phyloP scores from a whole-genome alignment of 441 rosid genomes.

The Gossypium gossypioides region DNA sequence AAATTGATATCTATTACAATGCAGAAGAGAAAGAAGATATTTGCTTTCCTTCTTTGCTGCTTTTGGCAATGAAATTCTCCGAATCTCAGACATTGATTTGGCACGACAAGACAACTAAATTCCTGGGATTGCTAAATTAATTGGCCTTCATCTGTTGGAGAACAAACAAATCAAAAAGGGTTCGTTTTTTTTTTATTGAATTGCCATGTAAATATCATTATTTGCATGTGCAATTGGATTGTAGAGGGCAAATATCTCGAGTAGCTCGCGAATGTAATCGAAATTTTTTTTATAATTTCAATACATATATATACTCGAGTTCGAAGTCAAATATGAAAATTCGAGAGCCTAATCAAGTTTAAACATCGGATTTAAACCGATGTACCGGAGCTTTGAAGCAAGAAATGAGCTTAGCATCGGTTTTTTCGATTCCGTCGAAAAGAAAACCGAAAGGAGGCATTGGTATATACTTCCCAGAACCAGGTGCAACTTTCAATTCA shows the following conservation, averaged over 20 bases:
- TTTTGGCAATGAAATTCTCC: neutral
- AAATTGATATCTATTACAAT: too few relatives aligned
- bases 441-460: conserved; percentile 72
- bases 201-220: neutral
- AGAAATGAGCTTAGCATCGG: conserved; percentile 53
- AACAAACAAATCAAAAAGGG: neutral
- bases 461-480: conserved; percentile 59
- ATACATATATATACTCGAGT: too few relatives aligned
- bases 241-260: too few relatives aligned
- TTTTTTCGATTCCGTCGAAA: conserved; percentile 60
- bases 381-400: conserved; percentile 65
- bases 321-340: too few relatives aligned
- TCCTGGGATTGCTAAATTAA: too few relatives aligned
- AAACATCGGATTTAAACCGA: too few relatives aligned
- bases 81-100: neutral
- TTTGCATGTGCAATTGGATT: neutral
- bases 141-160: neutral
- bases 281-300: neutral
- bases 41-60: neutral
- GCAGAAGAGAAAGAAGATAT: neutral
- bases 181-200: neutral
- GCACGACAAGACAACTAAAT: neutral
- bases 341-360: too few relatives aligned
- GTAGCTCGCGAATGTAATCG: too few relatives aligned
- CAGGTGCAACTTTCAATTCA: conserved; percentile 50